phyloP scores from a whole-genome alignment of 352 stramenopile species.

The Globisporangium orthogonon region DNA sequence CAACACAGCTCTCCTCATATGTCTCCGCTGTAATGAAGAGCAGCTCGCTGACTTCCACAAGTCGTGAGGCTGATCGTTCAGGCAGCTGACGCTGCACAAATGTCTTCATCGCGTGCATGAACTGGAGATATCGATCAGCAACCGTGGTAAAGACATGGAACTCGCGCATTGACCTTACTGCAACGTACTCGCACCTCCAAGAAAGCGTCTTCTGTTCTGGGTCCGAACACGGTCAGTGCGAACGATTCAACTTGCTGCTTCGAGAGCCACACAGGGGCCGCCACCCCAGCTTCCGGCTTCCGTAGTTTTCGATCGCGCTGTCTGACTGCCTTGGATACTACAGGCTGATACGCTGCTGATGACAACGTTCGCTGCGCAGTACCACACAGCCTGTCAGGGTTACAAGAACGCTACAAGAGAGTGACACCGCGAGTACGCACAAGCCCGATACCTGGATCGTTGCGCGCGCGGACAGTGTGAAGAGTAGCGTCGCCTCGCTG shows the following conservation, averaged over 20 bases:
- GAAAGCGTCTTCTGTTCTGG: constrained; percentile 38
- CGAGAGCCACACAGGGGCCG: constrained; percentile 34
- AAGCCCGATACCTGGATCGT: constrained; percentile 27
- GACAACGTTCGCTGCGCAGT: constrained; percentile 15
- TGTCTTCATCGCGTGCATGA: constrained; percentile 34
- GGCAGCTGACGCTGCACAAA: constrained; percentile 23
- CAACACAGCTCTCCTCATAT: constrained; percentile 26
- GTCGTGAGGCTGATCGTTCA: constrained; percentile 10
- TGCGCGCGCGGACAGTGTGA: constrained; percentile 48
- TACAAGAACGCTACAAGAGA: not conserved
- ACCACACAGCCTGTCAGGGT: not conserved
- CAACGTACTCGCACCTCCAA: constrained; percentile 25
- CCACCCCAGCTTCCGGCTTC: constrained; percentile 5
- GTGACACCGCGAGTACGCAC: not conserved
- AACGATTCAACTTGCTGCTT: constrained; percentile 37
- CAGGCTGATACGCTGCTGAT: constrained; percentile 20
- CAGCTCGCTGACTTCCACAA: constrained; percentile 40
- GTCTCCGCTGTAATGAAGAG: constrained; percentile 42
- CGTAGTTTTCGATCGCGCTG: constrained; percentile 17
- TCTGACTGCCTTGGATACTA: constrained; percentile 8
- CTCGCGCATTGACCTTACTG: not conserved
- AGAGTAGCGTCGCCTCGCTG: constrained; percentile 31
- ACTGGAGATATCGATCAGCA: constrained; percentile 15
- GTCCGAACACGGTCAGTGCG: constrained; percentile 35
- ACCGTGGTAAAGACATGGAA: not conserved